Conservation (phyloP, 164 flowering plant species). For the Magnolia changhungtana region DNA sequence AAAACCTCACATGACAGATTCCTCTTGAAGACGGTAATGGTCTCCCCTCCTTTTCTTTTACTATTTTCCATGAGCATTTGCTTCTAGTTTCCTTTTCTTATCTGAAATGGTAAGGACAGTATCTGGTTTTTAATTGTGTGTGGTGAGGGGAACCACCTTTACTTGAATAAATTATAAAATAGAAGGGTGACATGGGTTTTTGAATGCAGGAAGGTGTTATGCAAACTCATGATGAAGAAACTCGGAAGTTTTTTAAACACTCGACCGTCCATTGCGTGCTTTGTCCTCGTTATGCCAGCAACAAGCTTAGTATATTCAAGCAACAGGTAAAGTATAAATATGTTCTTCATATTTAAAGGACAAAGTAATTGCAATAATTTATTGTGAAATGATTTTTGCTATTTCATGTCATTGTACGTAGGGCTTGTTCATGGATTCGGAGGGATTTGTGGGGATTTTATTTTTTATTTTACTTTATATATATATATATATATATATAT, state of each 20-base stretch:
- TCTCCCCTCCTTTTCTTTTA: neutral
- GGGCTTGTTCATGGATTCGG: too few species aligned
- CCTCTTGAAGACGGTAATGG: conserved; percentile 51
- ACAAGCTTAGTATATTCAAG: conserved; percentile 65
- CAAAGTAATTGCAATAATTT: too few species aligned
- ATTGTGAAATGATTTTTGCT: neutral
- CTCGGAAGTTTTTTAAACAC: conserved; percentile 56
- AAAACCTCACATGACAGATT: conserved; percentile 66
- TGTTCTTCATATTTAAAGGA: neutral
- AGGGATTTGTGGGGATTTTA: too few species aligned
- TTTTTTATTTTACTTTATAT: too few species aligned
- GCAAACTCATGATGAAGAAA: conserved; percentile 81
- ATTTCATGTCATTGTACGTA: neutral
- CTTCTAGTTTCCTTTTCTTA: neutral
- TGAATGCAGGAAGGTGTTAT: conserved; percentile 69
- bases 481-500: too few species aligned
- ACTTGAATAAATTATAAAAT: neutral
- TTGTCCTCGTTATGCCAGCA: conserved; percentile 71
- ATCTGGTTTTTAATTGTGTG: too few species aligned
- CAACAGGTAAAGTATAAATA: conserved; percentile 42
- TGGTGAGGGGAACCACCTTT: neutral
- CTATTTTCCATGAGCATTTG: neutral
- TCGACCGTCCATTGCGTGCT: conserved; percentile 60
- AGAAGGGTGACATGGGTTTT: neutral
- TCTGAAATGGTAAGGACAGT: neutral